phyloP scores from a whole-genome alignment of 1,284 basidiomycete species.

The Hymenochaete sp. region DNA sequence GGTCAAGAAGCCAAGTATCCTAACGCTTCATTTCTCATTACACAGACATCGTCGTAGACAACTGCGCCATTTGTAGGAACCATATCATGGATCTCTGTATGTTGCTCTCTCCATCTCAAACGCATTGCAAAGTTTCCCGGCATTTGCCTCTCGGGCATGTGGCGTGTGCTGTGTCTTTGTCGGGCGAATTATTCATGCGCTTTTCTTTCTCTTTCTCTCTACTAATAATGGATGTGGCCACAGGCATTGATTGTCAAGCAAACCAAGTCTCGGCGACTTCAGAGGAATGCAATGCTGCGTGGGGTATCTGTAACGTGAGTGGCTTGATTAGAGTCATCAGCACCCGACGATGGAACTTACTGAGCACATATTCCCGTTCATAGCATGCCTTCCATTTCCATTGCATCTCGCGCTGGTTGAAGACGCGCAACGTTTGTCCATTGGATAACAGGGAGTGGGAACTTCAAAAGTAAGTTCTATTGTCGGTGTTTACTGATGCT shows the following conservation, averaged over 20 bases:
- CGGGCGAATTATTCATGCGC: slow-evolving; percentile 9
- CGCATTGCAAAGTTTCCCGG: neutral
- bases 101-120: slow-evolving; percentile 25
- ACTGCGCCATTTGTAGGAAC: slow-evolving; percentile 93
- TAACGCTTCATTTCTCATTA: neutral
- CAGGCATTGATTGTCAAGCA: slow-evolving; percentile 99
- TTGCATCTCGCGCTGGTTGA: slow-evolving; percentile 99
- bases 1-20: too few species aligned
- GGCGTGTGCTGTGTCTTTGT: slow-evolving; percentile 11
- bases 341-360: neutral
- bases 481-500: neutral
- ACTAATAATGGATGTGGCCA: neutral
- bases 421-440: slow-evolving; percentile 98
- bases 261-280: slow-evolving; percentile 95
- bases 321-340: neutral
- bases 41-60: slow-evolving; percentile 89
- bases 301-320: slow-evolving; percentile 97
- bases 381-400: slow-evolving; percentile 99
- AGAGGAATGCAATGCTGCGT: slow-evolving; percentile 98
- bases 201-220: neutral
- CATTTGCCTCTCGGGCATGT: neutral
- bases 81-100: slow-evolving; percentile 98
- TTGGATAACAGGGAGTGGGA: slow-evolving; percentile 97
- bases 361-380: neutral
- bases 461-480: slow-evolving; percentile 70